These are phyloP conservation scores for Solanum sejunctum DNA, from an alignment of 257 asterid species.

Conservation along the genomic window DNA sequence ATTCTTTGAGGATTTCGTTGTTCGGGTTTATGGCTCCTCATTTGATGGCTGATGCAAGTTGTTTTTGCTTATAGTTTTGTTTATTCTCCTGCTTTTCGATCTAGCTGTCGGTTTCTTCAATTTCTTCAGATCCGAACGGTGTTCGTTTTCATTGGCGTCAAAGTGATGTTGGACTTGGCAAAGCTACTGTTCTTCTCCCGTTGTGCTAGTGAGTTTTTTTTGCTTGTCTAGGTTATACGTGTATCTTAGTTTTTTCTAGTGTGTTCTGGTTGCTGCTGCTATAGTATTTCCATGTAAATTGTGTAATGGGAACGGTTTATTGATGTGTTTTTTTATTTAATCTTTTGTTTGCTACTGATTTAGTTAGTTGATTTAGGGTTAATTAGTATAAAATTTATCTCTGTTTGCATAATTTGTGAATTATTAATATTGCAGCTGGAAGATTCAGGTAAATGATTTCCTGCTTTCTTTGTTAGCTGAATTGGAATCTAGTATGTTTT, in stretches of 20 bases:
- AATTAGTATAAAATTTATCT: background rate
- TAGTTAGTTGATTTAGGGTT: background rate
- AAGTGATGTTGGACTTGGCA: constrained; percentile 24
- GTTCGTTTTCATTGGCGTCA: constrained; percentile 19
- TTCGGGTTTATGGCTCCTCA: constrained; percentile 8
- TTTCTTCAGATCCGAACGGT: constrained; percentile 32
- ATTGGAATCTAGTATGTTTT: background rate
- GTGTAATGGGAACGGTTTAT: background rate
- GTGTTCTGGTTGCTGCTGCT: background rate
- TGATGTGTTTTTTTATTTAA: background rate
- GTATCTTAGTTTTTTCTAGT: background rate
- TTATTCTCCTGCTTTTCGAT: constrained; percentile 1
- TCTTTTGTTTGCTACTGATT: background rate
- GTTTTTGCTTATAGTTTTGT: constrained; percentile 14
- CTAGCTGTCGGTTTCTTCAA: constrained; percentile 5
- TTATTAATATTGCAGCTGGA: background rate
- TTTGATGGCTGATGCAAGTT: constrained; percentile 8
- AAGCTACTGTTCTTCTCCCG: constrained; percentile 11
- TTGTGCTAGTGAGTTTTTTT: constrained; percentile 27
- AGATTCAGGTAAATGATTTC: background rate
- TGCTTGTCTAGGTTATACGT: background rate
- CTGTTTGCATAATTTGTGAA: background rate
- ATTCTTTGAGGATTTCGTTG: constrained; percentile 5
- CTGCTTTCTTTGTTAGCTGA: background rate
- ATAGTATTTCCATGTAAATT: background rate